Conservation (phyloP, 805 yeast species). For the Zygosaccharomyces siamensis region DNA sequence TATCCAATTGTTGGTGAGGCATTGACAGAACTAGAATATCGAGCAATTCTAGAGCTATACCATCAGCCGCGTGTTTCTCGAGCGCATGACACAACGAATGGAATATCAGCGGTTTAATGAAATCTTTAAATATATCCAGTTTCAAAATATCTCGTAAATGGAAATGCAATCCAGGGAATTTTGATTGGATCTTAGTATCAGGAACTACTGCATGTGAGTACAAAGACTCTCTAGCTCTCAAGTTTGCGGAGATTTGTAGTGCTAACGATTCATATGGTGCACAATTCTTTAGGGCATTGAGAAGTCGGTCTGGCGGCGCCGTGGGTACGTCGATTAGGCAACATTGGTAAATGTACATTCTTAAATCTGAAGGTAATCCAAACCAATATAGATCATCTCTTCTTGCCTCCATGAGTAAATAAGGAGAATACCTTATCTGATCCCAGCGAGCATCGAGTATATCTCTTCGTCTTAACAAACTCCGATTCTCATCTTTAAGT, state of each 20-base stretch:
- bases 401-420: slow-evolving; percentile 13
- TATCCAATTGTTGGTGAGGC: slow-evolving; percentile 13
- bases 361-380: slow-evolving; percentile 18
- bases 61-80: slow-evolving; percentile 10
- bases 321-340: slow-evolving; percentile 8
- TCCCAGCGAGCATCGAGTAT: slow-evolving; percentile 12
- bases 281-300: slow-evolving; percentile 7
- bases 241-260: slow-evolving; percentile 8
- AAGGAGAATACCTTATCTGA: slow-evolving; percentile 7
- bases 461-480: slow-evolving; percentile 11
- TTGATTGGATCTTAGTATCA: slow-evolving; percentile 7
- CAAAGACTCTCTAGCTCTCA: slow-evolving; percentile 1
- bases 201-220: slow-evolving; percentile 3
- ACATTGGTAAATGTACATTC: slow-evolving; percentile 10
- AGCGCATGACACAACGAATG: slow-evolving; percentile 9
- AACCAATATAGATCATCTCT: slow-evolving; percentile 16
- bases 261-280: slow-evolving; percentile 6
- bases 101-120: slow-evolving; percentile 14
- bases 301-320: not conserved
- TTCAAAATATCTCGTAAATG: slow-evolving; percentile 13
- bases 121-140: slow-evolving; percentile 12
- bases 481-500: slow-evolving; percentile 14
- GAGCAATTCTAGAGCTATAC: slow-evolving; percentile 14
- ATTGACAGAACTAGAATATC: slow-evolving; percentile 16
- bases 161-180: slow-evolving; percentile 14